Conservation (phyloP, 441 rosid species). For the Eutrema salsugineum region DNA sequence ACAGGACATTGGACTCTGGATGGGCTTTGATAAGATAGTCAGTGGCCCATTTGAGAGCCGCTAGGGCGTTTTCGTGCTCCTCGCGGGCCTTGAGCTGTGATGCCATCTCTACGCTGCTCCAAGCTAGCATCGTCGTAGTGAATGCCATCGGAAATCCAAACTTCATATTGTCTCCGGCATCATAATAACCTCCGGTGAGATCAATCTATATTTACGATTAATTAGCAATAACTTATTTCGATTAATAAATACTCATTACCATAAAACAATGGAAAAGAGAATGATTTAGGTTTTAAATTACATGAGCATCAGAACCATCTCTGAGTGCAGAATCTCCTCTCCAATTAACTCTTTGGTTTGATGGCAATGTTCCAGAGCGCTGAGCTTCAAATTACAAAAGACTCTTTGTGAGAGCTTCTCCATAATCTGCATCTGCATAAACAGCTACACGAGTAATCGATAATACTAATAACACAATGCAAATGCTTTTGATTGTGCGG, state of each 20-base stretch:
- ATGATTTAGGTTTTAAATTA: not conserved
- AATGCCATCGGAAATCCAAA: constrained; percentile 51
- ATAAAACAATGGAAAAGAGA: not conserved
- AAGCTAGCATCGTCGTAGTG: constrained; percentile 44
- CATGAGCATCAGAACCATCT: constrained; percentile 40
- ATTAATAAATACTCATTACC: not conserved
- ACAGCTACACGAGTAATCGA: not conserved
- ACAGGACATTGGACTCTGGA: constrained; percentile 32
- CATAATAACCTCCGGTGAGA: constrained; percentile 47
- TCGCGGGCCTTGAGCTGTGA: not conserved
- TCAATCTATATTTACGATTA: constrained; percentile 32
- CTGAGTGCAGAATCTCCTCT: constrained; percentile 46
- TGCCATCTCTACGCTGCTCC: constrained; percentile 45
- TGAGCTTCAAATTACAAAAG: constrained; percentile 55
- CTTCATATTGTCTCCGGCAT: constrained; percentile 53
- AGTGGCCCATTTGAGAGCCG: constrained; percentile 44
- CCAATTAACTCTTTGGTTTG: constrained; percentile 42
- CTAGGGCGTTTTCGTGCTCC: constrained; percentile 28
- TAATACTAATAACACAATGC: constrained; percentile 2
- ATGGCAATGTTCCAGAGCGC: constrained; percentile 50
- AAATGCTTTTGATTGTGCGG: constrained; percentile 7
- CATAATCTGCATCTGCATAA: constrained; percentile 29
- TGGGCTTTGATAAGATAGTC: constrained; percentile 48
- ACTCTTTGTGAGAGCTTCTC: constrained; percentile 41
- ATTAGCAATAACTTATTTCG: not conserved